Conservation (phyloP, 805 yeast species). For the Saccharomycopsis olivae region DNA sequence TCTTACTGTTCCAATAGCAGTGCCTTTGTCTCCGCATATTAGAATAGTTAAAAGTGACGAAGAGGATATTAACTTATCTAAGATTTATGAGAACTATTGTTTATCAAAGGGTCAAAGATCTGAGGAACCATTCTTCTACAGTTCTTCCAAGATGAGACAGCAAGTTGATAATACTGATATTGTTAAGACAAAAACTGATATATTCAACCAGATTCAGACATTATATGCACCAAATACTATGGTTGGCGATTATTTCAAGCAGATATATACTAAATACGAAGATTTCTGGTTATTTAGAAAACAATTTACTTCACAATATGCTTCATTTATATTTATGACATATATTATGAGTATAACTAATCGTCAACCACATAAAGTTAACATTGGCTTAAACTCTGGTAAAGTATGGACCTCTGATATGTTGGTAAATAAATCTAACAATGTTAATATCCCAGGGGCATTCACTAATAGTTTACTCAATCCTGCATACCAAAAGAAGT, state of each 20-base stretch:
- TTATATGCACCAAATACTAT: conserved; percentile 78
- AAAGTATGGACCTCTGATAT: conserved; percentile 89
- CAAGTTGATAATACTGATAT: conserved; percentile 61
- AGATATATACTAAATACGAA: conserved; percentile 64
- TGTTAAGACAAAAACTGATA: conserved; percentile 80
- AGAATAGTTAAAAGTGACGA: conserved; percentile 78
- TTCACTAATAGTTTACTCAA: conserved; percentile 32
- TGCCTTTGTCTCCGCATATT: conserved; percentile 91
- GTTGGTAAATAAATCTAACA: conserved; percentile 57
- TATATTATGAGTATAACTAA: conserved; percentile 89
- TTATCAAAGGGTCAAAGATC: conserved; percentile 58
- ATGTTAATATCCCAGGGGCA: conserved; percentile 21
- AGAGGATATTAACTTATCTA: conserved; percentile 63
- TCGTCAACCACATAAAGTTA: conserved; percentile 89
- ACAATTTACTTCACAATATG: conserved; percentile 90
- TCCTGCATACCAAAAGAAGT: conserved; percentile 3
- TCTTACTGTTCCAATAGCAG: conserved; percentile 82
- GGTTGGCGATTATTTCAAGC: conserved; percentile 65
- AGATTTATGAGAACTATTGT: conserved; percentile 83
- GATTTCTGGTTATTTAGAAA: conserved; percentile 97
- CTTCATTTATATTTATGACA: conserved; percentile 84
- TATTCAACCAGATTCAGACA: conserved; percentile 75
- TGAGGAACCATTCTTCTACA: conserved; percentile 83
- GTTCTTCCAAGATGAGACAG: conserved; percentile 73
- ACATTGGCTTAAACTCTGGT: conserved; percentile 72